Evolutionary conservation across 805 yeast genomes (phyloP).

Genomic region (Lipomyces sp.): DNA sequence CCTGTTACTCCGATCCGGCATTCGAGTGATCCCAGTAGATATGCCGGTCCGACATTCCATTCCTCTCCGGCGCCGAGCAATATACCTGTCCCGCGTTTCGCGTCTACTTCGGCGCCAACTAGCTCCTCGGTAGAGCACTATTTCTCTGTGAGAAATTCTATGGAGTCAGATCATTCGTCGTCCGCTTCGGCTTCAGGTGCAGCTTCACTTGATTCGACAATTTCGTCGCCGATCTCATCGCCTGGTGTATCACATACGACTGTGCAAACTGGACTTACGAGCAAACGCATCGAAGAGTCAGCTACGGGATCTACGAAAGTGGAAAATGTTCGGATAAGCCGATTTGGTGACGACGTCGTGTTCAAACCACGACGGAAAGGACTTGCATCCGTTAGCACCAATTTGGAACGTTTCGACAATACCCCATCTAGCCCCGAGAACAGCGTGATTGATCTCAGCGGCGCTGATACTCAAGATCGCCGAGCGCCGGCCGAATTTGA

Average conservation of each 20-base stretch:
- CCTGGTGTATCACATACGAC: not conserved
- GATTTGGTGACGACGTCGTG: constrained; percentile 31
- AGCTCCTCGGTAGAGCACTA: constrained; percentile 18
- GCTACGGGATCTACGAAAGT: constrained; percentile 2
- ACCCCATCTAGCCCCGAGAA: not conserved
- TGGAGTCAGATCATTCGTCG: constrained; percentile 1
- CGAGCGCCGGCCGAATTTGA: constrained; percentile 28
- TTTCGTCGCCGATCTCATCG: constrained; percentile 6
- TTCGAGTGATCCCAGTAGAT: constrained; percentile 17
- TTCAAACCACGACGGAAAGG: constrained; percentile 32
- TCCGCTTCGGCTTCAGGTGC: constrained; percentile 8
- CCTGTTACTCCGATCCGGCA: constrained; percentile 21
- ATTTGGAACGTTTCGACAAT: not conserved
- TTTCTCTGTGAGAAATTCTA: constrained; percentile 6
- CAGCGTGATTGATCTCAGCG: not conserved
- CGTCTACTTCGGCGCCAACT: constrained; percentile 30
- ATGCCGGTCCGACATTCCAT: constrained; percentile 41
- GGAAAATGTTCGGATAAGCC: constrained; percentile 5
- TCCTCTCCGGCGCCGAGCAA: constrained; percentile 41
- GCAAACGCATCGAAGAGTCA: not conserved
- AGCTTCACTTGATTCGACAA: constrained; percentile 9
- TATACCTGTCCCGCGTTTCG: constrained; percentile 40
- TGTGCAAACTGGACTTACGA: not conserved
- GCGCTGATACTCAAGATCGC: constrained; percentile 4
- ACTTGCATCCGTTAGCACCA: constrained; percentile 1